Conservation (phyloP, 1,284 basidiomycete species). For the Naganishia cerealis region DNA sequence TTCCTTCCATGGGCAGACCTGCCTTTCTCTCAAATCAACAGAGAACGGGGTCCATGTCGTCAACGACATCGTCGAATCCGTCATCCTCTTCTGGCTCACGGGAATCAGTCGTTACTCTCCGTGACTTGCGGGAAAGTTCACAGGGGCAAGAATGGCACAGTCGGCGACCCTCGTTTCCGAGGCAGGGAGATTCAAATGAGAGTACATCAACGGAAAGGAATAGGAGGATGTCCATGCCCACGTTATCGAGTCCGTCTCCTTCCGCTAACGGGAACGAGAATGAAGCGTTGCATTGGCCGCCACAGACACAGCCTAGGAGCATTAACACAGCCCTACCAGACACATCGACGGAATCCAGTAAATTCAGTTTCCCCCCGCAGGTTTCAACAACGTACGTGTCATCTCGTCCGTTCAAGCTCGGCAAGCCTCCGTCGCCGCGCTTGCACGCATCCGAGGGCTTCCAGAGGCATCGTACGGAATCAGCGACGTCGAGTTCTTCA, state of each 20-base stretch:
- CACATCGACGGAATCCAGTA: neutral
- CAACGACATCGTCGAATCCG: neutral
- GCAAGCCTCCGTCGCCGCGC: neutral
- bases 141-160: neutral
- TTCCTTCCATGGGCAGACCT: neutral
- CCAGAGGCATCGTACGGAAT: neutral
- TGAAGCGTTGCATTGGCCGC: neutral
- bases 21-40: neutral
- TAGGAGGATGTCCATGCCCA: constrained; percentile 23
- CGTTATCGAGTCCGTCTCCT: constrained; percentile 20
- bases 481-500: constrained; percentile 1
- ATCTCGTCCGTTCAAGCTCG: constrained; percentile 11
- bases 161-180: neutral
- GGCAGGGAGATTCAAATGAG: constrained; percentile 7
- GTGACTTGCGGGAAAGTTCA: constrained; percentile 5
- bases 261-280: neutral
- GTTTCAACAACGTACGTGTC: neutral
- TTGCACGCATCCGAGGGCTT: neutral
- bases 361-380: constrained; percentile 15
- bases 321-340: neutral
- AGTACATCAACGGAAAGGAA: constrained; percentile 3
- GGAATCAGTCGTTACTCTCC: constrained; percentile 18
- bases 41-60: constrained; percentile 6
- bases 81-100: constrained; percentile 11
- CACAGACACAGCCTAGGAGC: neutral